Evolutionary conservation across 2,329 filamentous ascomycete species (phyloP).

Genomic region (Eurotiales sp.): DNA sequence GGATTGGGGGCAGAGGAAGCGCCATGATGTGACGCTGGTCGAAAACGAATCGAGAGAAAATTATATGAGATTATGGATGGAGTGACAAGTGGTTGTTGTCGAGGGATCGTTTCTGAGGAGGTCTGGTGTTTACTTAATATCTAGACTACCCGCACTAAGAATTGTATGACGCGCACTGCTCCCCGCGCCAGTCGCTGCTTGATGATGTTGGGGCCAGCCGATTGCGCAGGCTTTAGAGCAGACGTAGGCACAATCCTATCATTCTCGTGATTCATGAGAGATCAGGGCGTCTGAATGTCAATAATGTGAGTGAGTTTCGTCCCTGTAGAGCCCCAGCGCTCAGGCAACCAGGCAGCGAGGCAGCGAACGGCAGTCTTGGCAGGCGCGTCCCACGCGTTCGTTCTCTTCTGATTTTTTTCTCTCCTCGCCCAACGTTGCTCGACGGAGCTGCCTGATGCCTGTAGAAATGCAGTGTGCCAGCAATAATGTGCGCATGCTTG

Average conservation of each 20-base stretch:
- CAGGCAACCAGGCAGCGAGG: not conserved
- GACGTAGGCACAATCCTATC: too few species aligned
- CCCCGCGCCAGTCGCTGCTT: not conserved
- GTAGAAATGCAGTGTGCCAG: not conserved
- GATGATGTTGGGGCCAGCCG: too few species aligned
- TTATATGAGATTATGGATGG: not conserved
- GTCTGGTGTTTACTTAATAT: too few species aligned
- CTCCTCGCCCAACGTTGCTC: too few species aligned
- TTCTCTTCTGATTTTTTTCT: too few species aligned
- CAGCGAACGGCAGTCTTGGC: constrained; percentile 4
- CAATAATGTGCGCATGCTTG: not conserved
- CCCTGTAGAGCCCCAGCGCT: constrained; percentile 1
- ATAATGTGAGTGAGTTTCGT: too few species aligned
- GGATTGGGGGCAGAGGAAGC: constrained; percentile 62
- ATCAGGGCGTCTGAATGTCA: constrained; percentile 7
- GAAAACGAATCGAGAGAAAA: not conserved
- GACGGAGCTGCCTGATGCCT: too few species aligned
- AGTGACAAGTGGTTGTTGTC: not conserved
- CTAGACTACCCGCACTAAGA: not conserved
- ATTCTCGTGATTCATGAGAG: not conserved
- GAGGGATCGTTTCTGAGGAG: too few species aligned
- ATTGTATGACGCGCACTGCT: not conserved
- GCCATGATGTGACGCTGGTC: constrained; percentile 52
- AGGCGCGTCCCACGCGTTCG: constrained; percentile 13
- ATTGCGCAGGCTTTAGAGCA: too few species aligned